Base-by-base conservation (phyloP, 768 basidiomycete species). In the Xerocomellus amylosporus region DNA sequence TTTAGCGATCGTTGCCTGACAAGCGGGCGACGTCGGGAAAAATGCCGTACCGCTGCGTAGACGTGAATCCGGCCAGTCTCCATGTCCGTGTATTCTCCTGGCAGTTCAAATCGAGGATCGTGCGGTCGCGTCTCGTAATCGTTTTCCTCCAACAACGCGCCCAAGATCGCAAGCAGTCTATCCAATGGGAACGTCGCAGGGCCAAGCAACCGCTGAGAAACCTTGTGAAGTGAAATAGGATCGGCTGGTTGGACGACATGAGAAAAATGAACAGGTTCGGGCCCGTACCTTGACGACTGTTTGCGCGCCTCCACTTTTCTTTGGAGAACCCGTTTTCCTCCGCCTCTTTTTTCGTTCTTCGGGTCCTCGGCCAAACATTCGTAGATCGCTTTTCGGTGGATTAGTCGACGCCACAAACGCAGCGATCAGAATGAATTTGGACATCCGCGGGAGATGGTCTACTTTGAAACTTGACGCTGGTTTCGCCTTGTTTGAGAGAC, bases 331-430 rank as follows among this genome's bases (percentile, higher is more conserved):
- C 2, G 71, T 66, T 49, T 67, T 73, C 55, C 74, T 71, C 58
- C 82, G 77, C 68, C 79, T 79, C 58, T 77, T 75, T 63, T 79
- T 81, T 54, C 81, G 82, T 66, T 88, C 88, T 49, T 87, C 85
- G 26, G 81, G 54, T 1, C 84, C 87, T 14, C 93, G 69, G 5
- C 88, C 87, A 70, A 97, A 92, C 81, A 96, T 86, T 36, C 89
- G 76, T 58, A 91, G 34, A 69, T 95, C 93, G 9, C 84, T 85
- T 63, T 84, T 87, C 0, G 85, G 70, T 2, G 93, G 93, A 63
- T 96, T 97, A 39, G 86, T 88, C 39, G 90, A 91, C 6, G 92
- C 90, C 38, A 93, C 71, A 64, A 86, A 96, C 1, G 86, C 81
- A 0, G 90, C 87, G 4, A 93, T 68, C 5, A 94, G 72, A 22